Conservation (phyloP, 345 rosid genomes). For the Dovyalis caffra region DNA sequence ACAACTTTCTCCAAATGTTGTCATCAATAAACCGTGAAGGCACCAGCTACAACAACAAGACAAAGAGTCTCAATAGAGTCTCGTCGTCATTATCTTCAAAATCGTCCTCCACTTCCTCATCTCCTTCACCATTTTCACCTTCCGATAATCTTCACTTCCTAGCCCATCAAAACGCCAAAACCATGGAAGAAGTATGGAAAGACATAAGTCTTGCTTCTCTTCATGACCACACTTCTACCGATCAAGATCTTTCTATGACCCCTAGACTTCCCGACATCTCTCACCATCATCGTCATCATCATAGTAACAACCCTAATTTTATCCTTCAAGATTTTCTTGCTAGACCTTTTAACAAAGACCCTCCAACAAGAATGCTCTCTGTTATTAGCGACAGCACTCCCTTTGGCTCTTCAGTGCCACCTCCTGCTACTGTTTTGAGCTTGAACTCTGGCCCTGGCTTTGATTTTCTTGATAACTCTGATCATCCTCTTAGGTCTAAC, state of each 20-base stretch:
- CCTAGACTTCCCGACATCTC: slow-evolving; percentile 20
- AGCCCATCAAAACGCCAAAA: slow-evolving; percentile 14
- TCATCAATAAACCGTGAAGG: too few relatives aligned
- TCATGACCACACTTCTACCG: slow-evolving; percentile 27
- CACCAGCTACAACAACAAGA: too few relatives aligned
- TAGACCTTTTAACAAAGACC: slow-evolving; percentile 34
- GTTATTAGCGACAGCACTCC: slow-evolving; percentile 17
- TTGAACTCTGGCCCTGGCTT: slow-evolving; percentile 52
- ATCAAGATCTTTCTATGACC: slow-evolving; percentile 24
- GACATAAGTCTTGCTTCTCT: slow-evolving; percentile 61
- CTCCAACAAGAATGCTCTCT: slow-evolving; percentile 24
- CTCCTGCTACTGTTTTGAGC: slow-evolving; percentile 57
- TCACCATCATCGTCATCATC: slow-evolving; percentile 18
- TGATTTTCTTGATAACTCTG: slow-evolving; percentile 46
- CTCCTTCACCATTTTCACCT: slow-evolving; percentile 8
- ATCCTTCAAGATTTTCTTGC: slow-evolving; percentile 71
- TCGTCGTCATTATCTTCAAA: neutral
- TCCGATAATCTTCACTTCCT: neutral
- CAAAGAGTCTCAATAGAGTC: too few relatives aligned
- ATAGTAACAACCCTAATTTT: slow-evolving; percentile 25
- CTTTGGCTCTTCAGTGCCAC: slow-evolving; percentile 5
- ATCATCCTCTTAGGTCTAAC: slow-evolving; percentile 25
- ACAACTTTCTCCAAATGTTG: too few relatives aligned
- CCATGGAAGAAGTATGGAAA: slow-evolving; percentile 89
- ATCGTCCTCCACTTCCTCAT: neutral